Conservation (phyloP, 1,139 yeast genomes). For the Zygoascus hellenicus region DNA sequence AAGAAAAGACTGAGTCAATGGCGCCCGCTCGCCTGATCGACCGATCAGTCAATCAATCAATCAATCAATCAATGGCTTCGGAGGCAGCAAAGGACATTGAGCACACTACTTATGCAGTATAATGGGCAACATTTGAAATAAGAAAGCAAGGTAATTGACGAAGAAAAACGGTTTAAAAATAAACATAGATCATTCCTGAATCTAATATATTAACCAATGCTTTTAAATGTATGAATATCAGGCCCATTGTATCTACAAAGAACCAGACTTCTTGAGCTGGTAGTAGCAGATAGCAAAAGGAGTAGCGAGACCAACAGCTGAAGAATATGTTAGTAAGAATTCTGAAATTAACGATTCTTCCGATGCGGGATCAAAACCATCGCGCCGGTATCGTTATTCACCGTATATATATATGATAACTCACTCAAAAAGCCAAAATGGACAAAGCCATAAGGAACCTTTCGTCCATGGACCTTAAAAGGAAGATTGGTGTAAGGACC, state of each 20-base stretch:
- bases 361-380: not conserved
- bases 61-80: too few relatives aligned
- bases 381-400: not conserved
- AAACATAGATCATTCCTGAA: not conserved
- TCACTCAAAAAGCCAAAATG: conserved; percentile 74
- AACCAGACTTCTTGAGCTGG: conserved; percentile 35
- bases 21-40: too few relatives aligned
- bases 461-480: conserved; percentile 87
- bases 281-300: conserved; percentile 37
- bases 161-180: too few relatives aligned
- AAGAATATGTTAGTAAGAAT: not conserved
- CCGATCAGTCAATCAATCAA: too few relatives aligned
- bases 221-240: not conserved
- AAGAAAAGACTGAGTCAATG: too few relatives aligned
- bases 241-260: conserved; percentile 11
- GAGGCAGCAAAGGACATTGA: not conserved
- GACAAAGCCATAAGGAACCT: conserved; percentile 74
- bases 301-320: conserved; percentile 34
- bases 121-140: too few relatives aligned
- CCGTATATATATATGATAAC: conserved; percentile 24
- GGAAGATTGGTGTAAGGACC: conserved; percentile 93
- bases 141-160: too few relatives aligned
- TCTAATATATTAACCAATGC: conserved; percentile 6
- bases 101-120: too few relatives aligned
- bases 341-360: not conserved